Evolutionary conservation across 2,329 filamentous ascomycete species (phyloP).

Genomic region (Colletotrichum zoysiae): DNA sequence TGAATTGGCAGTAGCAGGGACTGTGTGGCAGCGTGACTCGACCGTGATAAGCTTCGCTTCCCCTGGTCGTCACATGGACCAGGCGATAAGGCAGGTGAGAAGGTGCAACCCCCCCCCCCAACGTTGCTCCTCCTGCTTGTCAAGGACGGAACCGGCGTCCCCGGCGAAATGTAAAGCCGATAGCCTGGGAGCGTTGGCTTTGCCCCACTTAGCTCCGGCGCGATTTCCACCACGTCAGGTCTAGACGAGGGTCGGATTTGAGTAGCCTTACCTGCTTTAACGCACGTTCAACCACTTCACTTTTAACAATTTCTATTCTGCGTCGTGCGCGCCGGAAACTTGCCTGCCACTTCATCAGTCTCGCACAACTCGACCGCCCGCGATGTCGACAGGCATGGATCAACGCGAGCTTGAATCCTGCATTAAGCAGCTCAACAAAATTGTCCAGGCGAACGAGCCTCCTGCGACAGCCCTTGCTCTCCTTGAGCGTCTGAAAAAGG

Average conservation of each 20-base stretch:
- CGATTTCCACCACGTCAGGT: slow-evolving; percentile 33
- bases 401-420: slow-evolving; percentile 83
- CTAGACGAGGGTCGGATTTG: slow-evolving; percentile 16
- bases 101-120: slow-evolving; percentile 31
- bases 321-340: slow-evolving; percentile 16
- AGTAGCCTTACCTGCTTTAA: slow-evolving; percentile 23
- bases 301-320: not conserved
- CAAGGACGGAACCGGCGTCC: not conserved
- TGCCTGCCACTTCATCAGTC: not conserved
- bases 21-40: slow-evolving; percentile 41
- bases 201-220: slow-evolving; percentile 36
- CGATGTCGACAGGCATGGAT: slow-evolving; percentile 70
- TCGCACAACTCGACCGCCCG: slow-evolving; percentile 1
- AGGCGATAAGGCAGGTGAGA: slow-evolving; percentile 21
- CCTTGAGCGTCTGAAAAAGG: slow-evolving; percentile 82
- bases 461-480: slow-evolving; percentile 78
- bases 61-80: slow-evolving; percentile 39
- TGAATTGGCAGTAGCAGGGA: slow-evolving; percentile 38
- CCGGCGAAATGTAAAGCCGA: slow-evolving; percentile 33
- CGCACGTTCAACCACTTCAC: slow-evolving; percentile 8
- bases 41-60: slow-evolving; percentile 36
- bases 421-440: slow-evolving; percentile 85
- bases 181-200: slow-evolving; percentile 8
- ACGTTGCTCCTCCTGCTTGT: not conserved
- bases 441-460: slow-evolving; percentile 80